Evolutionary conservation across 805 yeast species (phyloP).

Genomic region (Brettanomyces custersianus): DNA sequence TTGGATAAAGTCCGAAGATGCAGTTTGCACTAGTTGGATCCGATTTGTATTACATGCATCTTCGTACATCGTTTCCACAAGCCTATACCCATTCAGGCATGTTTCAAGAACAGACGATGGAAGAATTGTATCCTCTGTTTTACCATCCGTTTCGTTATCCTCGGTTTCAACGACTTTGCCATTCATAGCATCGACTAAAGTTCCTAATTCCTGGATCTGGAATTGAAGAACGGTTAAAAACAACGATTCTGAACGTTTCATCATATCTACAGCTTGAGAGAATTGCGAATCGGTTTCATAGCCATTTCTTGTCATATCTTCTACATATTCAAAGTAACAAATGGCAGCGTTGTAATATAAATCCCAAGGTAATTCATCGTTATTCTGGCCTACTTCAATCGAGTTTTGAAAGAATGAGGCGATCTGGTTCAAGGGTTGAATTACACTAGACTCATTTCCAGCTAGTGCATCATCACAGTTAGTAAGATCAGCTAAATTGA

Average conservation of each 20-base stretch:
- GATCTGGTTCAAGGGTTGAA: slow-evolving; percentile 30
- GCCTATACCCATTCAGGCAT: slow-evolving; percentile 17
- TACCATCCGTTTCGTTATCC: slow-evolving; percentile 1
- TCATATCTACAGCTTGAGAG: slow-evolving; percentile 13
- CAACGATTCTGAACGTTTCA: slow-evolving; percentile 13
- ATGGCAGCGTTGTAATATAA: slow-evolving; percentile 37
- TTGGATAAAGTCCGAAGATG: slow-evolving; percentile 6
- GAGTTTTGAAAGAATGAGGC: slow-evolving; percentile 32
- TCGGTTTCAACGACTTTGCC: background rate
- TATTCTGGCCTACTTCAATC: slow-evolving; percentile 15
- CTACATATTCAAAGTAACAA: slow-evolving; percentile 39
- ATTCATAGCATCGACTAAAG: slow-evolving; percentile 11
- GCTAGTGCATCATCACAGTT: slow-evolving; percentile 25
- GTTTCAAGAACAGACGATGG: slow-evolving; percentile 20
- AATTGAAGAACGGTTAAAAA: slow-evolving; percentile 21
- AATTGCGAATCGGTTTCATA: slow-evolving; percentile 1
- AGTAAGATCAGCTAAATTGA: slow-evolving; percentile 25
- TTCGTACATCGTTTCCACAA: slow-evolving; percentile 21
- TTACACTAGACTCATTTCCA: slow-evolving; percentile 22
- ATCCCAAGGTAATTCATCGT: slow-evolving; percentile 27
- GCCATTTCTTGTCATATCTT: slow-evolving; percentile 21
- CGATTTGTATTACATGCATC: slow-evolving; percentile 8
- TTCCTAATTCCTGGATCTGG: slow-evolving; percentile 16
- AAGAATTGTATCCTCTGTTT: slow-evolving; percentile 9
- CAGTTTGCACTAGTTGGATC: background rate